Percentiles rank a stretch among this genome's conserved stretches.
Evolutionary conservation across 352 stramenopile genomes (phyloP).

Genomic region (Phytophthora fragariae): DNA sequence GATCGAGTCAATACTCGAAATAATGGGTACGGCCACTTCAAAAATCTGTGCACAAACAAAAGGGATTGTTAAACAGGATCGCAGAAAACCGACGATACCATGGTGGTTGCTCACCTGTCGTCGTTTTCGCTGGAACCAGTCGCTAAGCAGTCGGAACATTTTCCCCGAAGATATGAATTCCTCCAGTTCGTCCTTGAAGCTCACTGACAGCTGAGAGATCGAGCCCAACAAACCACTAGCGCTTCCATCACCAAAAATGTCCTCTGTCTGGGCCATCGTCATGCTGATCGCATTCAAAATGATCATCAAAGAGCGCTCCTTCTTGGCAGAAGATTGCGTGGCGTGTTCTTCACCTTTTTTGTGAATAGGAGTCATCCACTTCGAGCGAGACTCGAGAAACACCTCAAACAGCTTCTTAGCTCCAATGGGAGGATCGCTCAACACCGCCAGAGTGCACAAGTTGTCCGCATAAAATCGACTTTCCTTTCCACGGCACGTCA

Average conservation of each 20-base stretch:
- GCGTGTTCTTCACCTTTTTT: conserved; percentile 20
- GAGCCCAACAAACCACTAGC: conserved; percentile 31
- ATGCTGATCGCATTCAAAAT: conserved; percentile 69
- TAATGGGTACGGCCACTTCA: conserved; percentile 46
- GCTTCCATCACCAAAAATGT: conserved; percentile 57
- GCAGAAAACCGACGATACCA: neutral
- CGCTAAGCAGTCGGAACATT: conserved; percentile 35
- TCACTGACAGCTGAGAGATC: conserved; percentile 33
- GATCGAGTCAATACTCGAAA: conserved; percentile 69
- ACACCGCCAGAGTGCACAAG: conserved; percentile 55
- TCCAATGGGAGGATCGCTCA: conserved; percentile 38
- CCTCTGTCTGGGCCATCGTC: conserved; percentile 61
- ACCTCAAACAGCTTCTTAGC: conserved; percentile 47
- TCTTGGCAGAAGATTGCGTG: conserved; percentile 18
- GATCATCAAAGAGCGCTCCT: conserved; percentile 51
- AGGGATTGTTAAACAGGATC: neutral
- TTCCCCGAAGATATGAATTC: conserved; percentile 45
- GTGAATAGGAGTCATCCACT: conserved; percentile 52
- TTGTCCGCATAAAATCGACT: conserved; percentile 75
- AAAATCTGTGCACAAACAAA: conserved; percentile 46
- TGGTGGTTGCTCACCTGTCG: conserved; percentile 41
- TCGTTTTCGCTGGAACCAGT: conserved; percentile 49
- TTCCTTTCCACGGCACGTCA: conserved; percentile 62
- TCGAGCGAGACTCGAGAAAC: conserved; percentile 61
- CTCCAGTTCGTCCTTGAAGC: conserved; percentile 39